Percentiles rank a stretch among this genome's conserved stretches.
Evolutionary conservation across 2,329 filamentous ascomycete genomes (phyloP).

Genomic region (Macrophomina pseudophaseolina): DNA sequence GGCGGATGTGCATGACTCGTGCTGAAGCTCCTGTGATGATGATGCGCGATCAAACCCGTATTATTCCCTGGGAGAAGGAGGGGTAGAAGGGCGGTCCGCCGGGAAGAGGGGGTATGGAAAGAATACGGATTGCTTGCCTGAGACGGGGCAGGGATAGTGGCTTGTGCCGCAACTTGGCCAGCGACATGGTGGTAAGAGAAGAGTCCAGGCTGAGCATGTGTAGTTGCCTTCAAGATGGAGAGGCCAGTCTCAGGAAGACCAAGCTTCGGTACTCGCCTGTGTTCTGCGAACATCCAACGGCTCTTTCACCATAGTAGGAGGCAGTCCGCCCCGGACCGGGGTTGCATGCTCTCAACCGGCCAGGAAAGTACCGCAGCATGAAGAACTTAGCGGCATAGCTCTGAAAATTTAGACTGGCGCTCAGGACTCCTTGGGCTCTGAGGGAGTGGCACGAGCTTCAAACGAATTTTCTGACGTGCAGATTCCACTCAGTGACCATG

Average conservation of each 20-base stretch:
- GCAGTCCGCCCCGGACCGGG: neutral
- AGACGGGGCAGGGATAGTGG: slow-evolving; percentile 1
- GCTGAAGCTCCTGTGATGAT: neutral
- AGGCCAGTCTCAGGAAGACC: too few species aligned
- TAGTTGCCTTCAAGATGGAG: too few species aligned
- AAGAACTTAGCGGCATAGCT: neutral
- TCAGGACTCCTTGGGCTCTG: neutral
- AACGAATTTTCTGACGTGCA: neutral
- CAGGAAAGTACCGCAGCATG: neutral
- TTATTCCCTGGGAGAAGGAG: neutral
- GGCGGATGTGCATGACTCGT: slow-evolving; percentile 14
- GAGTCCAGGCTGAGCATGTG: neutral
- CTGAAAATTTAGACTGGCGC: neutral
- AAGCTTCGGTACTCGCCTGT: too few species aligned
- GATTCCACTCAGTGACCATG: neutral
- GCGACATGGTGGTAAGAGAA: neutral
- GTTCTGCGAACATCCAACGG: too few species aligned
- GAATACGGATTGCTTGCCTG: slow-evolving; percentile 4
- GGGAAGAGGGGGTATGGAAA: neutral
- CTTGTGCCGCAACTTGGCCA: neutral
- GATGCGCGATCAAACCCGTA: neutral
- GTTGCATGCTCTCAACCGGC: neutral
- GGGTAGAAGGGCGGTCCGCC: neutral
- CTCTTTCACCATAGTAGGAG: too few species aligned
- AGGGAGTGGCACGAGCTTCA: neutral